A percentile compares a stretch with the other conserved stretches of the same genome.
Evolutionary conservation across 1,139 yeast species (phyloP).

Genomic region (Saccharomyces hybrid): DNA sequence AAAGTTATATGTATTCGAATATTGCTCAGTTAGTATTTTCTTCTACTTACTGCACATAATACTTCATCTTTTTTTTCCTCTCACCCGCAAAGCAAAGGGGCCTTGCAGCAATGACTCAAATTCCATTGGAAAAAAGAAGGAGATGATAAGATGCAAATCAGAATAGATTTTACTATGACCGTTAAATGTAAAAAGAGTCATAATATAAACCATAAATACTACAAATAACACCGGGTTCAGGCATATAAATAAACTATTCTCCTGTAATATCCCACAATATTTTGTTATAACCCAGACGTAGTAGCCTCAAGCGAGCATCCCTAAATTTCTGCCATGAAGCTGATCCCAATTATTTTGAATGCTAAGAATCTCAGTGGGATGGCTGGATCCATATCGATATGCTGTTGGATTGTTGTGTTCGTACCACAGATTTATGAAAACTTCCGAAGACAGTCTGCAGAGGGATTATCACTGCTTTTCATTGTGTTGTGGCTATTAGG

Average conservation of each 20-base stretch:
- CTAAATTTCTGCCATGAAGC: slow-evolving; percentile 9
- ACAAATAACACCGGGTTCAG: not conserved
- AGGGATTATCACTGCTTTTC: slow-evolving; percentile 76
- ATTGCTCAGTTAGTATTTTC: not conserved
- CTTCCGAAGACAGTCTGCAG: slow-evolving; percentile 72
- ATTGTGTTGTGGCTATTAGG: slow-evolving; percentile 84
- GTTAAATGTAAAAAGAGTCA: not conserved
- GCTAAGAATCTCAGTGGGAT: slow-evolving; percentile 78
- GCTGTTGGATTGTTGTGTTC: slow-evolving; percentile 96
- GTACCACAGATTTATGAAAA: slow-evolving; percentile 96
- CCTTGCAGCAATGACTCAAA: not conserved
- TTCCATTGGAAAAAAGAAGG: not conserved
- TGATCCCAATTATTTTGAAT: slow-evolving; percentile 57
- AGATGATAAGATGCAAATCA: not conserved
- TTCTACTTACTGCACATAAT: not conserved
- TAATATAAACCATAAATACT: not conserved
- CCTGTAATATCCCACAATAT: not conserved
- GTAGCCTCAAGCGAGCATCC: not conserved
- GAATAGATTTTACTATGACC: too few relatives aligned
- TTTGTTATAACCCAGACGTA: not conserved
- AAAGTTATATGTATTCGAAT: not conserved
- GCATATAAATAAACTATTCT: not conserved
- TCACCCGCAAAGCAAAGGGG: not conserved
- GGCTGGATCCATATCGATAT: slow-evolving; percentile 87
- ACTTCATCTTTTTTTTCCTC: not conserved